Evolutionary conservation across 306 rosid genomes (phyloP).

Genomic region (Lathyrus sativus): DNA sequence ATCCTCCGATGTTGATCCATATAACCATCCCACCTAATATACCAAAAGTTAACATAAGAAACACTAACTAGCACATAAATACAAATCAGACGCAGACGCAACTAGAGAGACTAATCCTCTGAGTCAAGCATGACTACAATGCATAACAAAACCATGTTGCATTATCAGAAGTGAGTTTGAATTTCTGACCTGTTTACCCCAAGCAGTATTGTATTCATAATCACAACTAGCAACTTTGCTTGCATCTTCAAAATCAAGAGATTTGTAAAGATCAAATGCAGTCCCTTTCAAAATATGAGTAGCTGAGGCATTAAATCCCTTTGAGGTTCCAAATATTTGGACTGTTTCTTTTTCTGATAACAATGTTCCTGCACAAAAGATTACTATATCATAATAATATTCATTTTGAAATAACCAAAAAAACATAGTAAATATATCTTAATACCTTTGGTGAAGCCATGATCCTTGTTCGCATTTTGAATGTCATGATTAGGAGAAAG

Average conservation of each 20-base stretch:
- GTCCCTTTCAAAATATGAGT: constrained; percentile 46
- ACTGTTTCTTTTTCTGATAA: constrained; percentile 20
- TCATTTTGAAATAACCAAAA: not conserved
- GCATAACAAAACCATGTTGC: too few species aligned
- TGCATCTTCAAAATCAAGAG: constrained; percentile 50
- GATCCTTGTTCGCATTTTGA: constrained; percentile 28
- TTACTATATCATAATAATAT: not conserved
- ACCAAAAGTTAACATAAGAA: constrained; percentile 15
- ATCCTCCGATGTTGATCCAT: constrained; percentile 68
- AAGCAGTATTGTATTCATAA: constrained; percentile 57
- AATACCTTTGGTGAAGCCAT: constrained; percentile 17
- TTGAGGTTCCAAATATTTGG: constrained; percentile 51
- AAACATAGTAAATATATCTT: not conserved
- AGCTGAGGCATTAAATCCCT: constrained; percentile 45
- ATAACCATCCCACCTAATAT: constrained; percentile 43
- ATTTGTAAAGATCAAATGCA: constrained; percentile 8
- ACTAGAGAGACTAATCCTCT: too few species aligned
- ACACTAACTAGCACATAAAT: not conserved
- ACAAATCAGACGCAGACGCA: too few species aligned
- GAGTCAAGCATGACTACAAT: too few species aligned
- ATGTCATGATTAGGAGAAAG: constrained; percentile 32
- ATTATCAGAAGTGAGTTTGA: too few species aligned
- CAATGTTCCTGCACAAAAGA: constrained; percentile 39
- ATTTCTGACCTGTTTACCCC: constrained; percentile 62
- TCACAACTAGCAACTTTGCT: constrained; percentile 45